Percentiles rank a stretch among this genome's conserved stretches.
Conservation (phyloP, 2,329 filamentous ascomycete genomes). For the Venturia effusa region DNA sequence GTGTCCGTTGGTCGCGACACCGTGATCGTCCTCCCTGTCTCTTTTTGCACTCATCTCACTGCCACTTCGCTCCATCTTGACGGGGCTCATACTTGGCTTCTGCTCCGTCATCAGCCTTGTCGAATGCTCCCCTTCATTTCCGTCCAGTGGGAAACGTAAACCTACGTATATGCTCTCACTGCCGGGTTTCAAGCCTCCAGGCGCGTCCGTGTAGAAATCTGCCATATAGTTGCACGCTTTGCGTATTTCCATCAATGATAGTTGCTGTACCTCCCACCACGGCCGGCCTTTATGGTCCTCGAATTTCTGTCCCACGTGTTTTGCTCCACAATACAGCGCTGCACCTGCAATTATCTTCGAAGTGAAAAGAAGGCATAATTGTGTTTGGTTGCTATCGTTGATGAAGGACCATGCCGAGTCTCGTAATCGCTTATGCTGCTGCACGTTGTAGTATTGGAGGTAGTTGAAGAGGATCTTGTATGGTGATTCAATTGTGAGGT, state of each 20-base stretch:
- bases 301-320: conserved; percentile 62
- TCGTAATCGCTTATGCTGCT: conserved; percentile 70
- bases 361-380: conserved; percentile 70
- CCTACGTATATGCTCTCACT: conserved; percentile 36
- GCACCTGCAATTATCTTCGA: conserved; percentile 73
- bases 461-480: conserved; percentile 77
- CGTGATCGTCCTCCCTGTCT: conserved; percentile 16
- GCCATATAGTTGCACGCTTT: conserved; percentile 68
- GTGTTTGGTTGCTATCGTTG: conserved; percentile 79
- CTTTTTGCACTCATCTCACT: conserved; percentile 20
- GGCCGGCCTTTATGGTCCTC: conserved; percentile 63
- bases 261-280: conserved; percentile 78
- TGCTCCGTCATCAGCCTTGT: conserved; percentile 21
- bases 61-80: conserved; percentile 17
- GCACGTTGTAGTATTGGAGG: conserved; percentile 59
- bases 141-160: conserved; percentile 29
- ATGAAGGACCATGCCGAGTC: conserved; percentile 90
- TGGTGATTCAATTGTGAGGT: conserved; percentile 80
- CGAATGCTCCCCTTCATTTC: conserved; percentile 19
- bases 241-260: conserved; percentile 58
- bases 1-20: conserved; percentile 15
- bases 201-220: conserved; percentile 35
- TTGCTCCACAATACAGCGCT: conserved; percentile 77
- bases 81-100: conserved; percentile 14
- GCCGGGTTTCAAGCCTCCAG: conserved; percentile 20